phyloP scores from a whole-genome alignment of 768 basidiomycete species.

The Tubosaeta sp. region DNA sequence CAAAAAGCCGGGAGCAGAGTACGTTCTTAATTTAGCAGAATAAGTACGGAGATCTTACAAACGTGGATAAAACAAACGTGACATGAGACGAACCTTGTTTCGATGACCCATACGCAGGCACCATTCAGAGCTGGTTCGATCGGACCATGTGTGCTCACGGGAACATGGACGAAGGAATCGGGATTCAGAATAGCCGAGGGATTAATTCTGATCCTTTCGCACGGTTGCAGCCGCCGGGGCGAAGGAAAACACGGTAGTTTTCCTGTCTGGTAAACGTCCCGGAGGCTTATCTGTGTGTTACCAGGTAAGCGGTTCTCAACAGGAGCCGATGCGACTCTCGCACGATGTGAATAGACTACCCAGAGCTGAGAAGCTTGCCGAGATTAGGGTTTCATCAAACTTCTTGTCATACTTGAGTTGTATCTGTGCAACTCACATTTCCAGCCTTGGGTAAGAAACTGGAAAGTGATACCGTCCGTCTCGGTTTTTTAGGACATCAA shows the following conservation, averaged over 20 bases:
- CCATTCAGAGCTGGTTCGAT: slow-evolving; percentile 9
- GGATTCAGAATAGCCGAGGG: slow-evolving; percentile 10
- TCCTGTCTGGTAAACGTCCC: slow-evolving; percentile 3
- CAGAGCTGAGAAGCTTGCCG: not conserved
- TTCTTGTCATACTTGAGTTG: not conserved
- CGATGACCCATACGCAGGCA: slow-evolving; percentile 21
- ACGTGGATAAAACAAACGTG: slow-evolving; percentile 26
- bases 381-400: not conserved
- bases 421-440: too few relatives aligned
- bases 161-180: slow-evolving; percentile 4
- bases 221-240: slow-evolving; percentile 8
- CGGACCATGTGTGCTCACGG: slow-evolving; percentile 16
- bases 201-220: slow-evolving; percentile 22
- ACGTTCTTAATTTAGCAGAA: slow-evolving; percentile 20
- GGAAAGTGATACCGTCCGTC: too few relatives aligned
- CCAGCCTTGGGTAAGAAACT: too few relatives aligned
- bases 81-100: slow-evolving; percentile 32
- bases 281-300: slow-evolving; percentile 11
- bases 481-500: not conserved
- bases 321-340: not conserved
- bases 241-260: slow-evolving; percentile 12
- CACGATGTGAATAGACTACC: not conserved
- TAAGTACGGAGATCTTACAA: slow-evolving; percentile 21
- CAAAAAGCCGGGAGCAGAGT: slow-evolving; percentile 10
- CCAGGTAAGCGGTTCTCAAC: not conserved